A percentile compares a stretch with the other conserved stretches of the same genome.
Conservation (phyloP, 305 asterid genomes). For the Fraxinus latifolia region DNA sequence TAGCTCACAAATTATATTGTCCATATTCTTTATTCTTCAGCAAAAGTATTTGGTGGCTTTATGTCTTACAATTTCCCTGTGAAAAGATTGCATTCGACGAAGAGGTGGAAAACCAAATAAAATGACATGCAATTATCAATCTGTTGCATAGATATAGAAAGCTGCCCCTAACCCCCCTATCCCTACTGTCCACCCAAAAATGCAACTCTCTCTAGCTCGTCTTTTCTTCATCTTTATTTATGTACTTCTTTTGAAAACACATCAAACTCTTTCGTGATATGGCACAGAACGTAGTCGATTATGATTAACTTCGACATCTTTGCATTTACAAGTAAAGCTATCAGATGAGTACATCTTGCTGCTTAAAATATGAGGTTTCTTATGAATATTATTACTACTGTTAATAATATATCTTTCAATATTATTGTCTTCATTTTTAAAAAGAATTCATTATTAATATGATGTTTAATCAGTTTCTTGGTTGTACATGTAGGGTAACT, state of each 20-base stretch:
- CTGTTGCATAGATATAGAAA: background rate
- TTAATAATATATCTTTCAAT: background rate
- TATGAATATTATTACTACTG: background rate
- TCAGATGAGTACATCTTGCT: background rate
- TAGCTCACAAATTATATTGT: background rate
- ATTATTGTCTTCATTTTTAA: background rate
- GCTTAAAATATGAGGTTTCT: background rate
- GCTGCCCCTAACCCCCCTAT: background rate
- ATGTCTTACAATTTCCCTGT: background rate
- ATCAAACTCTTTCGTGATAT: background rate
- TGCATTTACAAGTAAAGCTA: background rate
- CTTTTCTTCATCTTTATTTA: background rate
- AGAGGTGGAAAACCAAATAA: background rate
- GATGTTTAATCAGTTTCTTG: constrained; percentile 18
- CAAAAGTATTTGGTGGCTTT: background rate
- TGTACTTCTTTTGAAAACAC: background rate
- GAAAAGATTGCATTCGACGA: background rate
- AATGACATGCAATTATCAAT: background rate
- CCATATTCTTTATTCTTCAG: background rate
- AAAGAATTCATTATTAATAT: background rate
- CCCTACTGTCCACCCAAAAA: background rate
- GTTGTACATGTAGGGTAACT: constrained; percentile 66
- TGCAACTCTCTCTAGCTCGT: background rate
- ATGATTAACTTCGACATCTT: background rate
- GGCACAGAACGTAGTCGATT: background rate